Percentiles rank a stretch among this genome's conserved stretches.
Conservation (phyloP, 306 rosid species). For the Lathyrus oleraceus region DNA sequence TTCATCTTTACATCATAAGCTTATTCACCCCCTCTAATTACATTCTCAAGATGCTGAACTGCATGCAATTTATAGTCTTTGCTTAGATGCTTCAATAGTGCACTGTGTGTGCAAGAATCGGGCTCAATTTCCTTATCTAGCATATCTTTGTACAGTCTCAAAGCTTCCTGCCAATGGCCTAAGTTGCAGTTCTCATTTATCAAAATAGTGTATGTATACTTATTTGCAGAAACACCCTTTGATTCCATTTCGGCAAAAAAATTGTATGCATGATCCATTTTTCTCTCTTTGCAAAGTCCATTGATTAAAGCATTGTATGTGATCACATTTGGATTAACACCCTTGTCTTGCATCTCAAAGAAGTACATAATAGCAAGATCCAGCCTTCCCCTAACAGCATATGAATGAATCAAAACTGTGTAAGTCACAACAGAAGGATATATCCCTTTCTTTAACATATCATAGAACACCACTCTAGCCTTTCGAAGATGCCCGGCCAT, state of each 20-base stretch:
- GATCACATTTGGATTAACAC: conserved; percentile 68
- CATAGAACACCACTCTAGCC: conserved; percentile 59
- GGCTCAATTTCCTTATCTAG: conserved; percentile 71
- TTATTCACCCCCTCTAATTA: conserved; percentile 44
- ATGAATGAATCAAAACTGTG: conserved; percentile 68
- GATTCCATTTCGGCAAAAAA: conserved; percentile 62
- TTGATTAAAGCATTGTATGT: conserved; percentile 82
- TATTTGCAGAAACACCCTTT: conserved; percentile 66
- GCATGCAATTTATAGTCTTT: conserved; percentile 56
- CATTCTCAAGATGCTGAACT: conserved; percentile 48
- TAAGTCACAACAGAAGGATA: conserved; percentile 79
- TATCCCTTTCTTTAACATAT: conserved; percentile 65
- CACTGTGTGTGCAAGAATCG: conserved; percentile 67
- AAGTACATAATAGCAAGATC: conserved; percentile 62
- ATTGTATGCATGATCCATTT: conserved; percentile 58
- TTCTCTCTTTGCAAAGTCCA: conserved; percentile 66
- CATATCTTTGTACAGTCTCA: conserved; percentile 71
- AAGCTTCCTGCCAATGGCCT: conserved; percentile 70
- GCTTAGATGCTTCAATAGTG: conserved; percentile 59
- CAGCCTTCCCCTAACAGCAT: conserved; percentile 59
- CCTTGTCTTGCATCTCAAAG: conserved; percentile 65
- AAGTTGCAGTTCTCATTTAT: conserved; percentile 66
- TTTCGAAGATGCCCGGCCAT: conserved; percentile 53
- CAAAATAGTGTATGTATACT: conserved; percentile 81
- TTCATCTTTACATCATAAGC: conserved; percentile 39